Conservation (phyloP, 164 flowering plant species). For the Aristolochia contorta region DNA sequence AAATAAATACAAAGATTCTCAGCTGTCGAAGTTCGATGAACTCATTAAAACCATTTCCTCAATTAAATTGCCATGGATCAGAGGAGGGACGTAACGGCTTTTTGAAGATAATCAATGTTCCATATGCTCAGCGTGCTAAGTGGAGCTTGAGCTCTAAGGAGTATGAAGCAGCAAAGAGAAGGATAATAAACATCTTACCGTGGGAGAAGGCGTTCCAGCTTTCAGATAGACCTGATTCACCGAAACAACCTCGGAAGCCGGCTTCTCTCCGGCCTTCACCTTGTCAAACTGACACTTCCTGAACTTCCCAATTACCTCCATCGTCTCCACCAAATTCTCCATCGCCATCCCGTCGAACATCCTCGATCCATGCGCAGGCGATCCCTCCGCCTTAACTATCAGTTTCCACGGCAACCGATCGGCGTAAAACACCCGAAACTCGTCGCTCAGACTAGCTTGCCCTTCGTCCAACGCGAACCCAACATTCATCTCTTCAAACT, state of each 20-base stretch:
- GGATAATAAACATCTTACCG: conserved; percentile 25
- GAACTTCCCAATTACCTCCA: conserved; percentile 53
- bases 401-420: conserved; percentile 69
- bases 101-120: too few relatives aligned
- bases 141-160: not conserved
- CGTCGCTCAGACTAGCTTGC: conserved; percentile 57
- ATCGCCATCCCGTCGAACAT: conserved; percentile 72
- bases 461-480: conserved; percentile 94
- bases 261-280: conserved; percentile 68
- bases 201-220: conserved; percentile 57
- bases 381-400: conserved; percentile 53
- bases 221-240: conserved; percentile 78
- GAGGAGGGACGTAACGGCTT: too few relatives aligned
- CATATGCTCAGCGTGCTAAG: not conserved
- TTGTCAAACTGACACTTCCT: conserved; percentile 66
- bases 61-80: too few relatives aligned
- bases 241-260: conserved; percentile 68
- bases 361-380: conserved; percentile 82
- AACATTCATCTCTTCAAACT: conserved; percentile 54
- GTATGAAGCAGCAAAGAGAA: not conserved
- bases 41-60: too few relatives aligned
- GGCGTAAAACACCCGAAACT: conserved; percentile 74
- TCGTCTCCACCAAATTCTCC: conserved; percentile 91
- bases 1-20: too few relatives aligned
- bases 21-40: too few relatives aligned